phyloP scores from a whole-genome alignment of 179 eudicot genomes.

The Beta macrorhiza region DNA sequence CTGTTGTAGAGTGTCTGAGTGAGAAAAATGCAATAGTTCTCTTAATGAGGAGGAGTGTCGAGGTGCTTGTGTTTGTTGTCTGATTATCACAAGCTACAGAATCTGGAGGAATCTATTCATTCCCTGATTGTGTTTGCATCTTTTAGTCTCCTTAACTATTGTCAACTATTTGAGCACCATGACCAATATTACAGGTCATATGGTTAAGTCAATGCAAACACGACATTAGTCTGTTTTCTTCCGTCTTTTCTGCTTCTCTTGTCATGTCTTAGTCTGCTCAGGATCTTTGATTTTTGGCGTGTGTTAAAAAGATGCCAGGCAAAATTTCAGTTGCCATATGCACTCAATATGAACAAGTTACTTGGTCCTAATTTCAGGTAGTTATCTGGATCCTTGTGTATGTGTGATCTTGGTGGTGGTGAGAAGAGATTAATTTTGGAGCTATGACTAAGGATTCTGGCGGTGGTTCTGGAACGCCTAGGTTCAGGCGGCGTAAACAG shows the following conservation, averaged over 20 bases:
- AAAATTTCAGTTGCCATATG: too few relatives aligned
- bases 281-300: too few relatives aligned
- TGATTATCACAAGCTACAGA: neutral
- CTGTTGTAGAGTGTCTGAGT: neutral
- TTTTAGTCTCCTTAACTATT: too few relatives aligned
- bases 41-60: neutral
- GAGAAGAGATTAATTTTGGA: slow-evolving; percentile 23
- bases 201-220: too few relatives aligned
- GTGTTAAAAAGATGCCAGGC: too few relatives aligned
- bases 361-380: neutral
- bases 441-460: slow-evolving; percentile 62
- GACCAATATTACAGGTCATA: too few relatives aligned
- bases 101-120: neutral
- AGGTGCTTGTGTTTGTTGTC: neutral
- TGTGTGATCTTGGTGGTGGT: neutral
- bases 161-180: too few relatives aligned
- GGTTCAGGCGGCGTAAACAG: slow-evolving; percentile 57
- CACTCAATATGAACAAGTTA: neutral
- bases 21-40: neutral
- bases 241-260: too few relatives aligned
- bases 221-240: neutral
- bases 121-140: too few relatives aligned
- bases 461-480: slow-evolving; percentile 55
- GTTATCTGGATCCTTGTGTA: too few relatives aligned
- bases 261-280: neutral